Percentiles rank a stretch among this genome's conserved stretches.
Evolutionary conservation across 176 grass and related monocot species (phyloP).

Genomic region (Elaeis guineensis): DNA sequence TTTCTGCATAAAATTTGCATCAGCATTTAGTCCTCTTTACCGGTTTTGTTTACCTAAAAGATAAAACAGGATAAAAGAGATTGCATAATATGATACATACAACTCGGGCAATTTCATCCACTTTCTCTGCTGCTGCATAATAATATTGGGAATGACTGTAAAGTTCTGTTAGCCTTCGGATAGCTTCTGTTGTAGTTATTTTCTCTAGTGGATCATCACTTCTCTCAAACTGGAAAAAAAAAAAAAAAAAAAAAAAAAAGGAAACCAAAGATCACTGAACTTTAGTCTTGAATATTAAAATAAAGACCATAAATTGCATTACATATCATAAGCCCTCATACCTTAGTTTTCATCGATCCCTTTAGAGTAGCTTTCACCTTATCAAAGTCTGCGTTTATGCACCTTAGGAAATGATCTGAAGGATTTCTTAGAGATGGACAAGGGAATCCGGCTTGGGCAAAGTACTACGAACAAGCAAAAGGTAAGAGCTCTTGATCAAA

Average conservation of each 20-base stretch:
- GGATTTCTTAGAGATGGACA: constrained; percentile 77
- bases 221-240: constrained; percentile 48
- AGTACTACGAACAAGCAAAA: constrained; percentile 35
- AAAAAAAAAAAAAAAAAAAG: background rate
- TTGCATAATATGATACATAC: constrained; percentile 33
- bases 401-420: constrained; percentile 94
- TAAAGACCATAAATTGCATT: background rate
- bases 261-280: background rate
- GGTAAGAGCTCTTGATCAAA: background rate
- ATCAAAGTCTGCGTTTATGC: constrained; percentile 88
- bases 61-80: no score
- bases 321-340: constrained; percentile 10
- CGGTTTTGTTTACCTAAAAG: no score
- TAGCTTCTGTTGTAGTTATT: constrained; percentile 62
- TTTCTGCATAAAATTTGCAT: constrained; percentile 43
- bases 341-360: constrained; percentile 76
- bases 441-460: constrained; percentile 89
- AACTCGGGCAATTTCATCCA: constrained; percentile 70
- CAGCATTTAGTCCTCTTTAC: background rate
- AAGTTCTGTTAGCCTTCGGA: constrained; percentile 55
- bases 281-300: background rate
- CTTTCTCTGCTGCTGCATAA: constrained; percentile 46
- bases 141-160: constrained; percentile 66
- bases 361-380: constrained; percentile 99
- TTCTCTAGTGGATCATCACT: constrained; percentile 71